Evolutionary conservation across 129 eudicot genomes (phyloP).

Genomic region (Flaveria brownii): DNA sequence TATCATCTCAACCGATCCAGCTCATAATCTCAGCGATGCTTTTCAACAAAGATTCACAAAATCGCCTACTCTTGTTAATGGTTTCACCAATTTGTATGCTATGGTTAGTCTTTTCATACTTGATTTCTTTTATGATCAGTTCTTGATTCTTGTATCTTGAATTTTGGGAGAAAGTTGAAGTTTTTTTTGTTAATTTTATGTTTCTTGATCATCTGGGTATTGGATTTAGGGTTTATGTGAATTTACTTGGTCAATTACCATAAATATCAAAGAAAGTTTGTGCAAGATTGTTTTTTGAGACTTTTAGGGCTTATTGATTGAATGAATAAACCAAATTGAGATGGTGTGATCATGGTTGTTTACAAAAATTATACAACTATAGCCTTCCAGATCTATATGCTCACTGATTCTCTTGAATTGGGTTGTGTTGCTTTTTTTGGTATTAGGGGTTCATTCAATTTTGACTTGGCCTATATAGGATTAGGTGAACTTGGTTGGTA

Average conservation of each 20-base stretch:
- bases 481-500: neutral
- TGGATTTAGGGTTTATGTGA: neutral
- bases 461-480: neutral
- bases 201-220: neutral
- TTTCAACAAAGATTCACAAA: constrained; percentile 92
- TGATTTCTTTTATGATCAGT: neutral
- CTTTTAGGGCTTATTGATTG: neutral
- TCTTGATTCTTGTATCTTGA: neutral
- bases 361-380: too few relatives aligned
- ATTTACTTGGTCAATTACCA: too few relatives aligned
- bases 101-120: constrained; percentile 55
- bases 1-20: constrained; percentile 95
- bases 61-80: constrained; percentile 80
- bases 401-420: neutral
- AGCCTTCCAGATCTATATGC: neutral
- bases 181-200: neutral
- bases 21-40: constrained; percentile 96
- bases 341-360: too few relatives aligned
- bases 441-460: neutral
- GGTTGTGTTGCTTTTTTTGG: neutral
- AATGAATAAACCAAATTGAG: too few relatives aligned
- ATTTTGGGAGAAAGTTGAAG: neutral
- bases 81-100: constrained; percentile 88
- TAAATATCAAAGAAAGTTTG: too few relatives aligned
- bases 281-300: neutral